Evolutionary conservation across 108 stramenopile genomes (phyloP), one percentile per base, ranked within the genome.

Genomic region (Skeletonema costatum): DNA sequence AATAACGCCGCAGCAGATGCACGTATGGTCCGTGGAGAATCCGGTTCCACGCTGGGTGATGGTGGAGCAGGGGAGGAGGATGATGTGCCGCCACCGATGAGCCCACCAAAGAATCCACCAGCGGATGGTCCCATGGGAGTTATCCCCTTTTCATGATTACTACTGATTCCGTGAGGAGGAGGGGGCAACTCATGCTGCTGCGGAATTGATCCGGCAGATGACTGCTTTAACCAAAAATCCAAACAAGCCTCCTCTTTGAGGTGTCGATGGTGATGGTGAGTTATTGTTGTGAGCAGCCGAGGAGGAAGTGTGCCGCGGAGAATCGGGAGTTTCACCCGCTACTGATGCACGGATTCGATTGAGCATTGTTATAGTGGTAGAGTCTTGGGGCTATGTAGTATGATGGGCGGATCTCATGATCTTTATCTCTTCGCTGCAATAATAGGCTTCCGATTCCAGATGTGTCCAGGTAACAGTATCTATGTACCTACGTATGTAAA

Each of bases 1-100:
- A 80, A 60, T 29, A 80, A 14, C 5, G 66, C 67, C 14, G 78
- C 58, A 14, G 78, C 78, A 5, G 78, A 68, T n/a, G 60, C 72
- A 8, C 78, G 78, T n/a, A 73, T 73, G 60, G 78, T 53, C 7
- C 71, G 39, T 4, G 78, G 78, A 11, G 78, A 78, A 9, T 32
- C 32, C n/a, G 60, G 59, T 66, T 74, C 63, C 35, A 44, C 46
- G 48, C 32, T 66, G 60, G 75, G 75, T 30, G 76, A 77, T 48
- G 64, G 61, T 62, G 46, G 51, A 8, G 44, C 21, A 38, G 36
- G 14, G 2, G 32, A 19, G 10, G 51, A 17, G 6, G 51, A 11
- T 4, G 2, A n/a, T n/a, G n/a, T n/a, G 14, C 30, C 50, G 19
- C 46, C n/a, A 4, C 46, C 46, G 16, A 48, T 48, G 46, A 48